phyloP scores from a whole-genome alignment of 768 basidiomycete genomes.

The Gymnopilus dilepis region DNA sequence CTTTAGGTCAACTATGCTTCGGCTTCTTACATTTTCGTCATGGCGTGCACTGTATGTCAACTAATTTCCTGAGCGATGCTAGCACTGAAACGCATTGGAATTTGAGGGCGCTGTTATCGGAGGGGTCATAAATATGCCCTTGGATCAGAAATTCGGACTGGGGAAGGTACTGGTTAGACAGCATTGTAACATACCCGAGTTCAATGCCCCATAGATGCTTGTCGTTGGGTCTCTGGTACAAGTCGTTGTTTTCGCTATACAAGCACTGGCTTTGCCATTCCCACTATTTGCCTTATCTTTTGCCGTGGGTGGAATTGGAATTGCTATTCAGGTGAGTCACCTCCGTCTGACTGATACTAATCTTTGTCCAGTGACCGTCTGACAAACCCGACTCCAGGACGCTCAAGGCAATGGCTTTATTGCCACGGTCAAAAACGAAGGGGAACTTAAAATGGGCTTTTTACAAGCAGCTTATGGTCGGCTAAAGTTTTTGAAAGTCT shows the following conservation, averaged over 20 bases:
- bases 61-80: background rate
- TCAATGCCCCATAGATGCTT: conserved; percentile 20
- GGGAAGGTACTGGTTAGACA: conserved; percentile 39
- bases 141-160: conserved; percentile 43
- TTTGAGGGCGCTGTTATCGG: conserved; percentile 44
- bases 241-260: conserved; percentile 53
- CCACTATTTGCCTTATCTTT: conserved; percentile 58
- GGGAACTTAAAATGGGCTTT: conserved; percentile 69
- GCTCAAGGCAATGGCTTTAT: conserved; percentile 75
- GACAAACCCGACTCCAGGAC: conserved; percentile 44
- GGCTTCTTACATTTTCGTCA: conserved; percentile 65
- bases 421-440: conserved; percentile 57
- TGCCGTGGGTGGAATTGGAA: conserved; percentile 45
- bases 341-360: background rate
- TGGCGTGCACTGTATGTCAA: conserved; percentile 39
- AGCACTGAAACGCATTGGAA: background rate
- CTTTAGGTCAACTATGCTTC: conserved; percentile 55
- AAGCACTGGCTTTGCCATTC: conserved; percentile 61
- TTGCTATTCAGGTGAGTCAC: conserved; percentile 47
- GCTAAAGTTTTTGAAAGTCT: background rate
- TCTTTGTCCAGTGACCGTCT: background rate
- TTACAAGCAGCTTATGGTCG: conserved; percentile 68
- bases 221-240: conserved; percentile 50
- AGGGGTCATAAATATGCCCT: conserved; percentile 41
- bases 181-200: background rate